phyloP scores from a whole-genome alignment of 139 green algal species.

The Closterium sp. region DNA sequence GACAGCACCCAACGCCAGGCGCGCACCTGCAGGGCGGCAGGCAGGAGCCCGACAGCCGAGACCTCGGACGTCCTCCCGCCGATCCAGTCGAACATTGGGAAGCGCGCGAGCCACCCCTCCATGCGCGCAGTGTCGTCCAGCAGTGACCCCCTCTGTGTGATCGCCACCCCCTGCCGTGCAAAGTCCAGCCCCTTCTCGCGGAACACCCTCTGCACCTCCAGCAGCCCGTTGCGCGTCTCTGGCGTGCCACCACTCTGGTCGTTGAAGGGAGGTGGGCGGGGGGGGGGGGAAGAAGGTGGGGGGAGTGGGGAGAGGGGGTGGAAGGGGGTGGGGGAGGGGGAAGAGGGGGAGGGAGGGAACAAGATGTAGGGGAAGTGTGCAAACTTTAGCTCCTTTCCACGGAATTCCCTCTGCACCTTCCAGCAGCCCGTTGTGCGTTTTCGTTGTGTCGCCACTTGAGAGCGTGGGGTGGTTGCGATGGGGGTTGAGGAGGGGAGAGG shows the following conservation, averaged over 20 bases:
- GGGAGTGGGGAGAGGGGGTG: too few relatives aligned
- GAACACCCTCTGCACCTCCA: constrained; percentile 31
- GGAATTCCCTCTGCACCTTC: too few relatives aligned
- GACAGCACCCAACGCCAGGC: too few relatives aligned
- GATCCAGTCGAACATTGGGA: constrained; percentile 45
- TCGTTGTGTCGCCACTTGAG: too few relatives aligned
- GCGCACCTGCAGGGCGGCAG: constrained; percentile 32
- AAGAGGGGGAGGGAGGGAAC: neutral
- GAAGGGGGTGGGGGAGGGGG: too few relatives aligned
- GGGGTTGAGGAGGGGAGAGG: too few relatives aligned
- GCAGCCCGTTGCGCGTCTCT: constrained; percentile 25
- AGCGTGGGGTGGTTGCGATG: too few relatives aligned
- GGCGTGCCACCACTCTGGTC: constrained; percentile 24
- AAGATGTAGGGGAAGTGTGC: neutral
- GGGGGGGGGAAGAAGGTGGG: too few relatives aligned
- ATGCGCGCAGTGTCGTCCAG: constrained; percentile 28
- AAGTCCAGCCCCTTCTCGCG: constrained; percentile 32
- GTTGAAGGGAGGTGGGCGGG: too few relatives aligned
- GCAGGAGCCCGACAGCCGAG: constrained; percentile 27
- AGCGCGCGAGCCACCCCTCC: constrained; percentile 36
- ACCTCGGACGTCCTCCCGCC: constrained; percentile 31
- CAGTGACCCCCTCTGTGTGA: constrained; percentile 27
- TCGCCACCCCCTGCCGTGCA: constrained; percentile 14
- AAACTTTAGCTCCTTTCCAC: too few relatives aligned
- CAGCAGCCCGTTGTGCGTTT: too few relatives aligned